Evolutionary conservation across 306 rosid genomes (phyloP).

Genomic region (Quercus aquifolioides): DNA sequence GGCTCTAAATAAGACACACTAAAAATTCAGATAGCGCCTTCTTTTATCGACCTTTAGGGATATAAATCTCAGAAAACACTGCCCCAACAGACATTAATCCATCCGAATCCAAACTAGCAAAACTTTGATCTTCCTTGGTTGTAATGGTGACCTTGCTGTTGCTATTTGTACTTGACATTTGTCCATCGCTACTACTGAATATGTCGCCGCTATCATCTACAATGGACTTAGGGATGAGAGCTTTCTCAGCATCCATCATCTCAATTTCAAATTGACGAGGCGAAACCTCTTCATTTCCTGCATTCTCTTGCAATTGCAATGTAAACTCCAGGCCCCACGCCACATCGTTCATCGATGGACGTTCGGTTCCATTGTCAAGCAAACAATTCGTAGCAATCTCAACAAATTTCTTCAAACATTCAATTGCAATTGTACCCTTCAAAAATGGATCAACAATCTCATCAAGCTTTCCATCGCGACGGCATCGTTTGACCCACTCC

Average conservation of each 20-base stretch:
- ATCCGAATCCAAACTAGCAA: background rate
- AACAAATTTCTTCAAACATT: background rate
- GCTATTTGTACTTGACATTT: background rate
- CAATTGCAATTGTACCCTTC: background rate
- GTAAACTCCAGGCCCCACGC: background rate
- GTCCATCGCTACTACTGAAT: background rate
- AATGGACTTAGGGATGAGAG: background rate
- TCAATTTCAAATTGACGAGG: background rate
- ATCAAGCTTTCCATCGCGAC: background rate
- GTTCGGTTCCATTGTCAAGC: background rate
- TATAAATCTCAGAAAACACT: background rate
- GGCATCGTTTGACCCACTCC: background rate
- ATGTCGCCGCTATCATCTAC: background rate
- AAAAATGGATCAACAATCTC: background rate
- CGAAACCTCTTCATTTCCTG: background rate
- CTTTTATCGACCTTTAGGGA: background rate
- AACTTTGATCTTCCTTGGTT: background rate
- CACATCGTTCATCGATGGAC: background rate
- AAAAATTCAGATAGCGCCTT: background rate
- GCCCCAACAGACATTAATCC: background rate
- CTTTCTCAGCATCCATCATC: background rate
- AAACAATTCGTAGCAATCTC: background rate
- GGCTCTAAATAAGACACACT: background rate
- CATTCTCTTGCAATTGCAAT: background rate
- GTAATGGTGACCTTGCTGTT: background rate